Conservation (phyloP, 2,329 filamentous ascomycete genomes). For the Myotisia sp. region DNA sequence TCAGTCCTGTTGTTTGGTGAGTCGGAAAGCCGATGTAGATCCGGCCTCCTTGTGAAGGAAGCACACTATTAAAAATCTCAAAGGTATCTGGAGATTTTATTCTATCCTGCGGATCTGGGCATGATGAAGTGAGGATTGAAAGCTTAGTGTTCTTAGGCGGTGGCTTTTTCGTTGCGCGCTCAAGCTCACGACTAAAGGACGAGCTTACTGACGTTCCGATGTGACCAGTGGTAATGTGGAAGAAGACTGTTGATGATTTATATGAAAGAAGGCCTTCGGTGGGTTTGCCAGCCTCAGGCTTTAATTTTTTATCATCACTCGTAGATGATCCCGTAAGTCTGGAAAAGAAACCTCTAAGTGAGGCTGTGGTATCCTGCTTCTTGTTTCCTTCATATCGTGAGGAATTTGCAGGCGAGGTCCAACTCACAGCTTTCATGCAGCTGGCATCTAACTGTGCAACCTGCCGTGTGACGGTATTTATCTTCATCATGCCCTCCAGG, state of each 20-base stretch:
- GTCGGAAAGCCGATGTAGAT: conserved; percentile 98
- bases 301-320: conserved; percentile 30
- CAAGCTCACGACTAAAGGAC: conserved; percentile 68
- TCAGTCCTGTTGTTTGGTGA: conserved; percentile 86
- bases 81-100: no score
- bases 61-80: conserved; percentile 82
- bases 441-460: conserved; percentile 83
- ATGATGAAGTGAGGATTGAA: conserved; percentile 79
- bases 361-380: conserved; percentile 36
- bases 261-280: conserved; percentile 57
- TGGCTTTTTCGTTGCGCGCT: conserved; percentile 92
- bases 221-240: conserved; percentile 72
- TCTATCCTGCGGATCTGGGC: conserved; percentile 29
- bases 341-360: conserved; percentile 66
- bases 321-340: conserved; percentile 49
- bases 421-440: conserved; percentile 77
- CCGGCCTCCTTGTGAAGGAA: conserved; percentile 76
- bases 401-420: conserved; percentile 48
- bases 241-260: conserved; percentile 67
- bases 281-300: conserved; percentile 42
- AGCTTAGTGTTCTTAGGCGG: conserved; percentile 78
- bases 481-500: conserved; percentile 75
- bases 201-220: conserved; percentile 61
- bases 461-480: conserved; percentile 65
- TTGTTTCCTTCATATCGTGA: conserved; percentile 26